Evolutionary conservation across 176 grass and related monocot species (phyloP), one percentile per base, ranked within the genome.

Genomic region (Hordeum marinum): DNA sequence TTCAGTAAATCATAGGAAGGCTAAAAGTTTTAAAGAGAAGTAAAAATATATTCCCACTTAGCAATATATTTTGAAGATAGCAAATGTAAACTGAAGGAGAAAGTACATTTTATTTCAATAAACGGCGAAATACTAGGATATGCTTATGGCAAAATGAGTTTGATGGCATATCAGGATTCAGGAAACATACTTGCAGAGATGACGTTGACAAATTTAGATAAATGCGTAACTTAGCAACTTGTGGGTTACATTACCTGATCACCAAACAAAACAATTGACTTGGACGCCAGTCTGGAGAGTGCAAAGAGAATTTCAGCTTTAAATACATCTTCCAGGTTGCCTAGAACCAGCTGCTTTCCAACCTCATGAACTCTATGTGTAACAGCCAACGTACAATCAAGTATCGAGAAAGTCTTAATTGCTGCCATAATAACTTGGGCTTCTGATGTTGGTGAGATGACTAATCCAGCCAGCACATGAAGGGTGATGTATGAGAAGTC

Each of bases 401-500:
- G 80, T 80, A 91, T 95, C 31, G 85, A 90, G 25, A 94, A 85
- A 90, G 87, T 78, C 78, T 61, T 92, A 80, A 90, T 84, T 57
- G 91, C 96, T 74, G 80, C 85, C 76, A 75, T 35, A 24, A 88
- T 74, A 84, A 92, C 85, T 85, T 89, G 71, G 60, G 72, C 70
- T 34, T 90, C 42, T 20, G 76, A 54, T 74, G 17, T 82, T 63
- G 63, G 35, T 68, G 83, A 92, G 68, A 40, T 59, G 71, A 93
- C 84, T 79, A 93, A 63, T 79, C 92, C 82, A 73, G 66, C 23
- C 59, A 92, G 58, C 29, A 90, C 72, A 85, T 80, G 79, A 85
- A 98, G 83, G 79, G 85, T 85, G 77, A 94, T 90, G 63, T 21
- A 60, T 39, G 91, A 88, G 85, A 98, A 98, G 66, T 98, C 93